A percentile compares a stretch with the other conserved stretches of the same genome.
phyloP scores from a whole-genome alignment of 2,329 filamentous ascomycete species.

The Aspergillus texensis region DNA sequence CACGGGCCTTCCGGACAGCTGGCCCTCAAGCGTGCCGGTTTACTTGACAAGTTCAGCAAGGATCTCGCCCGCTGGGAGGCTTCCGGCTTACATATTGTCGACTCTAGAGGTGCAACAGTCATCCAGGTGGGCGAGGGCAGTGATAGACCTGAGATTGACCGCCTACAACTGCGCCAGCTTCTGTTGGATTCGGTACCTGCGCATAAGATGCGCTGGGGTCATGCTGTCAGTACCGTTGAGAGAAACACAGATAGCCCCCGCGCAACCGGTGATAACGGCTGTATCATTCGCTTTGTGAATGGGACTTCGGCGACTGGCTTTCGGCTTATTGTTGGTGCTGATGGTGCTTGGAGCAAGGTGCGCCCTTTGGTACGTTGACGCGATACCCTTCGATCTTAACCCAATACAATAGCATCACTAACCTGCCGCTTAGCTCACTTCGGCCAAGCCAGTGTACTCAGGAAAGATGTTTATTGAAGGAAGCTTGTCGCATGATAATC shows the following conservation, averaged over 20 bases:
- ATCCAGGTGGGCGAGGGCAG: slow-evolving; percentile 23
- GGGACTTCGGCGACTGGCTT: slow-evolving; percentile 39
- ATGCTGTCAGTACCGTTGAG: neutral
- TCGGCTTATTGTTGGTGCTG: slow-evolving; percentile 52
- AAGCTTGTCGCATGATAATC: slow-evolving; percentile 27
- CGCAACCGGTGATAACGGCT: neutral
- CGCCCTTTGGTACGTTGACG: slow-evolving; percentile 30
- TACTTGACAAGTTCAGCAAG: slow-evolving; percentile 23
- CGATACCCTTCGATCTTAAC: neutral
- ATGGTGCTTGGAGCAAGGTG: slow-evolving; percentile 51
- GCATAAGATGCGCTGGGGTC: slow-evolving; percentile 38
- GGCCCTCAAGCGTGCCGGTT: slow-evolving; percentile 24
- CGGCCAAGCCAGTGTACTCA: slow-evolving; percentile 36
- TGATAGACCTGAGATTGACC: slow-evolving; percentile 47
- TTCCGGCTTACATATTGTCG: slow-evolving; percentile 7
- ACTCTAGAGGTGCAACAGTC: neutral
- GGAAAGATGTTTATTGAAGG: slow-evolving; percentile 37
- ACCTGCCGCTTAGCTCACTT: slow-evolving; percentile 31
- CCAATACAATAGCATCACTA: neutral
- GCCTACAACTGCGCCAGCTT: slow-evolving; percentile 37
- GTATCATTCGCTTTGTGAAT: slow-evolving; percentile 30
- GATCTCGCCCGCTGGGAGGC: slow-evolving; percentile 22
- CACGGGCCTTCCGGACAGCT: slow-evolving; percentile 23
- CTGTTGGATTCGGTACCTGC: slow-evolving; percentile 39
- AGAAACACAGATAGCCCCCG: neutral